Percentiles rank a stretch among this genome's conserved stretches.
These are phyloP conservation scores for Candolleomyces aberdarensis DNA, from an alignment of 768 basidiomycete species.

Conservation along the genomic window DNA sequence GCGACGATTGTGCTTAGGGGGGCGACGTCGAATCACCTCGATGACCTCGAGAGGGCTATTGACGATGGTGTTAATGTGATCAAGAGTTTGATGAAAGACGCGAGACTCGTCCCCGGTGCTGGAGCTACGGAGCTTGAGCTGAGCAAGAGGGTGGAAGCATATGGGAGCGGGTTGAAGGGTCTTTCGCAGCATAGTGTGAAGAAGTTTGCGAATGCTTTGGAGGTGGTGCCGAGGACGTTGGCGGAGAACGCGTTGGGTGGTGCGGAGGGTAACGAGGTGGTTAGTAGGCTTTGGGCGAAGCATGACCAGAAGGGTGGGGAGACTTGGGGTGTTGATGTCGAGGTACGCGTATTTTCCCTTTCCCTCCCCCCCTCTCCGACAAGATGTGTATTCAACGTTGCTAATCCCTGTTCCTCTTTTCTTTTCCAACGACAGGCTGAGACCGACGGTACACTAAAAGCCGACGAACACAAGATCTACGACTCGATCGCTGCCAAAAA, in stretches of 20 bases:
- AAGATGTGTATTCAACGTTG: too few species aligned
- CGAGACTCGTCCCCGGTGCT: constrained; percentile 87
- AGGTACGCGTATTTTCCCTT: constrained; percentile 49
- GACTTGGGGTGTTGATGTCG: constrained; percentile 84
- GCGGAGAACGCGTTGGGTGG: constrained; percentile 94
- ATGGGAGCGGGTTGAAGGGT: constrained; percentile 86
- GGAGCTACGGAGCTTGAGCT: constrained; percentile 94
- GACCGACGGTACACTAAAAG: constrained; percentile 69
- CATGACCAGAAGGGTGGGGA: constrained; percentile 77
- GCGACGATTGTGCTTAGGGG: constrained; percentile 95
- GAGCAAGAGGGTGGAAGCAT: constrained; percentile 77
- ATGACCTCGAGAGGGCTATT: constrained; percentile 93
- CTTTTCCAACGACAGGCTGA: constrained; percentile 49
- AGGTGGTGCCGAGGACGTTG: constrained; percentile 88
- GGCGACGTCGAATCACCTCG: constrained; percentile 90
- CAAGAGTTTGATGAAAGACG: constrained; percentile 88
- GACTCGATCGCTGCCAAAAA: constrained; percentile 89
- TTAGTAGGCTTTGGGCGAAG: constrained; percentile 86
- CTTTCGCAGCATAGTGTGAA: constrained; percentile 92
- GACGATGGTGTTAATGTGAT: constrained; percentile 98
- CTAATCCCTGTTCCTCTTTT: too few species aligned
- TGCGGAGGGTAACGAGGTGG: constrained; percentile 89
- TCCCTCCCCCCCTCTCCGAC: not conserved
- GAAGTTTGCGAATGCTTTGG: constrained; percentile 84
- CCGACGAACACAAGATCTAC: constrained; percentile 64